These are phyloP conservation scores for Santalum album DNA, from an alignment of 164 flowering plant genomes.

Conservation along the genomic window DNA sequence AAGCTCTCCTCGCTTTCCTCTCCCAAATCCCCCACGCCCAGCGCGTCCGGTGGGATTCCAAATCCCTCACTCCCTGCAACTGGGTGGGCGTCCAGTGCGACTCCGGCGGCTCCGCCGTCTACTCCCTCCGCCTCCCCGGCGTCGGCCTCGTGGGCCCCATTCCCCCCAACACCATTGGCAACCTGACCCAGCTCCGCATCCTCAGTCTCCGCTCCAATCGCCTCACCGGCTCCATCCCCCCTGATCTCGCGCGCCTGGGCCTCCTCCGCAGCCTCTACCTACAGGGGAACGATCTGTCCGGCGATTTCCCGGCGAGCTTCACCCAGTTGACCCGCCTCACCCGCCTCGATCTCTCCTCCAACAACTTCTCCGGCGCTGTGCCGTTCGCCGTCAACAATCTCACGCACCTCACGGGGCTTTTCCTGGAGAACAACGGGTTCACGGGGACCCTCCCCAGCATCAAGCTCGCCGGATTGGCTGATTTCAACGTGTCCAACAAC, in stretches of 20 bases:
- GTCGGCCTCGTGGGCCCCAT: slow-evolving; percentile 67
- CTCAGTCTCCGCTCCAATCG: slow-evolving; percentile 74
- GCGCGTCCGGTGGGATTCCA: slow-evolving; percentile 59
- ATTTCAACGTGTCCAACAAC: slow-evolving; percentile 60
- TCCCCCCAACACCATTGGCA: slow-evolving; percentile 53
- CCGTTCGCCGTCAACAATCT: slow-evolving; percentile 64
- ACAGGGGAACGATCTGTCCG: slow-evolving; percentile 58
- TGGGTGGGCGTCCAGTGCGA: slow-evolving; percentile 84
- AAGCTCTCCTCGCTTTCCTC: slow-evolving; percentile 63
- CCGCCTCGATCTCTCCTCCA: slow-evolving; percentile 60
- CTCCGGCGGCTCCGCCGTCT: slow-evolving; percentile 25
- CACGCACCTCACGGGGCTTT: slow-evolving; percentile 49
- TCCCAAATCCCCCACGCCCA: slow-evolving; percentile 35
- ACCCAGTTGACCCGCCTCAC: slow-evolving; percentile 30
- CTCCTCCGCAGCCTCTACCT: slow-evolving; percentile 52
- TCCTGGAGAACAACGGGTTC: slow-evolving; percentile 54
- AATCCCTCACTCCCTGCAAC: slow-evolving; percentile 46
- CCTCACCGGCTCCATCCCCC: slow-evolving; percentile 59
- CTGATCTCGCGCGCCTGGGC: slow-evolving; percentile 56
- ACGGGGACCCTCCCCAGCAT: slow-evolving; percentile 65
- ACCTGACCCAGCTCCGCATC: slow-evolving; percentile 50
- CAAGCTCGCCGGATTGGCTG: slow-evolving; percentile 8
- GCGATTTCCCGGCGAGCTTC: slow-evolving; percentile 49
- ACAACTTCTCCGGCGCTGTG: slow-evolving; percentile 56
- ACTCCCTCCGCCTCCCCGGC: slow-evolving; percentile 68